Evolutionary conservation across 1,139 yeast species (phyloP).

Genomic region (Kazachstania sp.): DNA sequence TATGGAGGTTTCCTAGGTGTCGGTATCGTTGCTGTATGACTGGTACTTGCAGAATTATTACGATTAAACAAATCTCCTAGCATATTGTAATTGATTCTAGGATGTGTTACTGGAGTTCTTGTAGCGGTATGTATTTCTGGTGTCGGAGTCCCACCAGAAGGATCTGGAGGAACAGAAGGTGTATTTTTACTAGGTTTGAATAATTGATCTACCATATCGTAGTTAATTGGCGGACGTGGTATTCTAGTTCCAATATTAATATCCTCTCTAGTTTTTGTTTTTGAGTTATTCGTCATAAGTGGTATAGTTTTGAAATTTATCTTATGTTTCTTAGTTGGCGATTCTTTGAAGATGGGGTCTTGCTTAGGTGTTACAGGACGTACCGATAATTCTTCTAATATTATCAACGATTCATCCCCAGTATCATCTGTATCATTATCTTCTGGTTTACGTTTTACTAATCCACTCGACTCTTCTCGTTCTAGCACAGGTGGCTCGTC

Average conservation of each 20-base stretch:
- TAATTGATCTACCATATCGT: too few species aligned
- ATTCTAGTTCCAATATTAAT: too few species aligned
- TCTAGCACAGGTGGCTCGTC: background rate
- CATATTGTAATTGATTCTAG: background rate
- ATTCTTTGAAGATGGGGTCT: background rate
- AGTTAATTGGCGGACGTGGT: too few species aligned
- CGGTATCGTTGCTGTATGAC: background rate
- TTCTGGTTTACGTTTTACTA: background rate
- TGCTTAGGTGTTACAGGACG: background rate
- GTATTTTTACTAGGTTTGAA: too few species aligned
- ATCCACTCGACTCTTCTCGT: background rate
- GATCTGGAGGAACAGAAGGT: too few species aligned
- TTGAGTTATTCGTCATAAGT: too few species aligned
- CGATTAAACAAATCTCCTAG: background rate
- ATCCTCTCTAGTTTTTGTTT: too few species aligned
- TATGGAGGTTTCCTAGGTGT: conserved; percentile 2
- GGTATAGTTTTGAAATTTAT: background rate
- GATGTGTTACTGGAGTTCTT: too few species aligned
- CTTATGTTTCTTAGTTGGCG: conserved; percentile 4
- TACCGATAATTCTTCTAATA: conserved; percentile 13
- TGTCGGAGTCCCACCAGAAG: too few species aligned
- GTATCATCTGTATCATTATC: conserved; percentile 11
- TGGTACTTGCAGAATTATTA: background rate
- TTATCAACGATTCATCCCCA: conserved; percentile 11
- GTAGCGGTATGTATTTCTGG: too few species aligned